phyloP scores from a whole-genome alignment of 768 basidiomycete species.

The Termitomyces sp. region DNA sequence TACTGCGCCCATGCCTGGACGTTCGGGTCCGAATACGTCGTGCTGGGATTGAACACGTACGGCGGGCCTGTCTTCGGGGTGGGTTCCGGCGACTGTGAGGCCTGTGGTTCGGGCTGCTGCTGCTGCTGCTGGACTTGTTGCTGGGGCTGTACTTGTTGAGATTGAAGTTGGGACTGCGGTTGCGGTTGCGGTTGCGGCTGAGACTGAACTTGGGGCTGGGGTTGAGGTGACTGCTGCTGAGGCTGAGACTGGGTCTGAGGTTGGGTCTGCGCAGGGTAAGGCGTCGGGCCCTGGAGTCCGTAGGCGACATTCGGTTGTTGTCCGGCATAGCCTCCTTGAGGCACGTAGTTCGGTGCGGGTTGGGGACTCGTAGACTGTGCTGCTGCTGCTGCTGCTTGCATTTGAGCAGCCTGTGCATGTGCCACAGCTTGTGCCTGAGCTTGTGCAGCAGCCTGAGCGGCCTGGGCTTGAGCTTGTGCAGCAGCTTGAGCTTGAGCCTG shows the following conservation, averaged over 20 bases:
- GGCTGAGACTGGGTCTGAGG: background rate
- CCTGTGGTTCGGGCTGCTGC: conserved; percentile 18
- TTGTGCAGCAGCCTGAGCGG: conserved; percentile 13
- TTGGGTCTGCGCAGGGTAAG: conserved; percentile 34
- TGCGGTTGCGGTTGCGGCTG: conserved; percentile 9
- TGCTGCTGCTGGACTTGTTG: conserved; percentile 18
- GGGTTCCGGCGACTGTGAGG: conserved; percentile 22
- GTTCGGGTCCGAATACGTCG: conserved; percentile 73
- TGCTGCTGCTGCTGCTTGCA: conserved; percentile 1
- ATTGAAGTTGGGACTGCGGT: conserved; percentile 26
- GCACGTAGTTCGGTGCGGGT: conserved; percentile 21
- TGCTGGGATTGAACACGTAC: conserved; percentile 59
- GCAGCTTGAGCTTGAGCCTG: conserved; percentile 11
- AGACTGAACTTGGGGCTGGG: conserved; percentile 10
- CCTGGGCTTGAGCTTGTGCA: conserved; percentile 12
- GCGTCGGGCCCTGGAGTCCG: conserved; percentile 38
- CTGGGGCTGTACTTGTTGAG: conserved; percentile 22
- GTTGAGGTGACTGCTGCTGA: background rate
- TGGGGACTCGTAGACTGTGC: conserved; percentile 3
- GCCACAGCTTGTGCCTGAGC: conserved; percentile 14
- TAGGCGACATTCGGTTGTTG: conserved; percentile 35
- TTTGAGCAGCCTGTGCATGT: conserved; percentile 18
- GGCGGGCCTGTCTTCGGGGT: conserved; percentile 41
- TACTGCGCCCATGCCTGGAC: conserved; percentile 88
- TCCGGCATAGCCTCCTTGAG: conserved; percentile 29